Percentiles rank a stretch among this genome's conserved stretches.
Evolutionary conservation across 2,329 filamentous ascomycete species (phyloP).

Genomic region (Hypoxylon sp.): DNA sequence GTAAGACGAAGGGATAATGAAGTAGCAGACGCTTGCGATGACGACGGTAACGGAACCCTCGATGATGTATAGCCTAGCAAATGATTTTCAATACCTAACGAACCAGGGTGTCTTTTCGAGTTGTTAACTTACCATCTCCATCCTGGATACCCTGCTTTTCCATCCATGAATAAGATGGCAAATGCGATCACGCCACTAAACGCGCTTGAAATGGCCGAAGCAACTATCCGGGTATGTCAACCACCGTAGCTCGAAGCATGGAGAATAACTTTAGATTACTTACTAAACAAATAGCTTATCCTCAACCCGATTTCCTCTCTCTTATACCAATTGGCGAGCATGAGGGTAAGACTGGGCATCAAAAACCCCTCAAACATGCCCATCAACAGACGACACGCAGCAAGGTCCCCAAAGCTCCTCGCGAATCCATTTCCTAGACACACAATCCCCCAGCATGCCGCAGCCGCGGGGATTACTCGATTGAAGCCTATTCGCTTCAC

Average conservation of each 20-base stretch:
- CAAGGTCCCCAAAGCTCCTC: slow-evolving; percentile 41
- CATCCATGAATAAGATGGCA: slow-evolving; percentile 43
- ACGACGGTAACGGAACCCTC: slow-evolving; percentile 40
- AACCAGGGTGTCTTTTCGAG: not conserved
- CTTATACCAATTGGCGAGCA: slow-evolving; percentile 47
- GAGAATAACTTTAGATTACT: not conserved
- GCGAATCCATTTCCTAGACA: slow-evolving; percentile 45
- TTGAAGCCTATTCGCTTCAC: slow-evolving; percentile 43
- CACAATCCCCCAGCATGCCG: slow-evolving; percentile 39
- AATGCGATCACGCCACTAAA: slow-evolving; percentile 43
- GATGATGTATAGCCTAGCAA: slow-evolving; percentile 43
- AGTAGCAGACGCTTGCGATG: slow-evolving; percentile 35
- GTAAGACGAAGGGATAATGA: slow-evolving; percentile 43
- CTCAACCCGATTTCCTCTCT: slow-evolving; percentile 45
- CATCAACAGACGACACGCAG: slow-evolving; percentile 40
- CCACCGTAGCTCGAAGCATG: not conserved
- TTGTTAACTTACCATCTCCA: slow-evolving; percentile 41
- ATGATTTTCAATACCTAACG: slow-evolving; percentile 3
- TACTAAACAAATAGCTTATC: slow-evolving; percentile 44
- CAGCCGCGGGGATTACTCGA: slow-evolving; percentile 40
- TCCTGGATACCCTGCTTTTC: slow-evolving; percentile 41
- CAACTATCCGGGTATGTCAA: slow-evolving; percentile 22
- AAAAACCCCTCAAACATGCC: slow-evolving; percentile 45
- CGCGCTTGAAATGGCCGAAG: slow-evolving; percentile 40
- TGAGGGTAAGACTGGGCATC: slow-evolving; percentile 43